Evolutionary conservation across 169 alveolate species (phyloP), one percentile per base, ranked within the genome.

Genomic region (Eimeria tenella): DNA sequence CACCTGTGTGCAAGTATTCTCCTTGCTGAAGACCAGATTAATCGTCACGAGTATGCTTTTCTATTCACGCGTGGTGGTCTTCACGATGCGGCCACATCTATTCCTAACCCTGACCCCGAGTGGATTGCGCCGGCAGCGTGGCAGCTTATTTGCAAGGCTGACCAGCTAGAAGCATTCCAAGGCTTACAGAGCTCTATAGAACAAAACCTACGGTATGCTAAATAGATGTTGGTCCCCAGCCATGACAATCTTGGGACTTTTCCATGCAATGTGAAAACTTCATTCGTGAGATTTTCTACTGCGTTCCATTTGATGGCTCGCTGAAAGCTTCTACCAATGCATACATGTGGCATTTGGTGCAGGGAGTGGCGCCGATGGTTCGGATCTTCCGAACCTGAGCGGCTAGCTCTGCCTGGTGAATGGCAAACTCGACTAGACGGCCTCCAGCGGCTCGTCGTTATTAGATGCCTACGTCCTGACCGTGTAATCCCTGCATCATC

Each of bases 361-460:
- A 94, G 96, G 86, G 94, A 87, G 56, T 93, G 95, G 95, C 93
- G 93, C 50, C 79, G 79, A 42, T 97, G 98, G 97, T 95, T 95
- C 88, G 94, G 96, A 71, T 58, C 97, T 83, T 86, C 96, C 15
- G 97, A 97, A 91, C 99, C 99, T 52, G 99, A 98, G 96, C 94
- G 95, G 62, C 99, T 98, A 91, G 94, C 98, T 25, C 96, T 98
- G 62, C 99, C 99, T 19, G 99, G 99, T 17, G 99, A 98, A 96
- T 98, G 99, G 99, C 99, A 98, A 68, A 95, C 97, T n/a, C 98
- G 98, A 89, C 96, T 98, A 84, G 99, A 98, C 49, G 98, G 97
- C 53, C 96, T 97, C 68, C 98, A 98, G 96, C 94, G 96, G 70
- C 96, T 98, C 96, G 96, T 98, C 63, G 95, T 98, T 50, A 96